These are phyloP conservation scores for Chenopodium berlandieri DNA, from an alignment of 148 eudicot genomes.

Conservation along the genomic window DNA sequence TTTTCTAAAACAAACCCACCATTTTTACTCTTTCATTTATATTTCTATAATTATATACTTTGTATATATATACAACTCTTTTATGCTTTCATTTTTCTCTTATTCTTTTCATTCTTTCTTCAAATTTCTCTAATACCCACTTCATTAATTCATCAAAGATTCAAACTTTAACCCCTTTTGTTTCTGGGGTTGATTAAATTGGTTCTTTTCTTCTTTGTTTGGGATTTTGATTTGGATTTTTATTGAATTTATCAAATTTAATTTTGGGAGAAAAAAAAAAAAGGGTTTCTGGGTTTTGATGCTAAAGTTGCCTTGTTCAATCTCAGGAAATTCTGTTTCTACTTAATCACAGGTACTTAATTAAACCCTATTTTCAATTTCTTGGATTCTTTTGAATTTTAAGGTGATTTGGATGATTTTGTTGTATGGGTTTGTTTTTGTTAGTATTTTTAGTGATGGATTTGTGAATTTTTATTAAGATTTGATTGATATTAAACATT, in stretches of 20 bases:
- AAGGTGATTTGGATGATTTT: background rate
- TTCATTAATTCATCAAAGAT: background rate
- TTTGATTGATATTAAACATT: background rate
- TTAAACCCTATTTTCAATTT: background rate
- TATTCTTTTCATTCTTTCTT: background rate
- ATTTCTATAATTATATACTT: too few species aligned
- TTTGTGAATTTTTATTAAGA: background rate
- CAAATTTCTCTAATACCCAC: background rate
- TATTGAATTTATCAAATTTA: background rate
- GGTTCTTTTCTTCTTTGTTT: background rate
- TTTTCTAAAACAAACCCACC: background rate
- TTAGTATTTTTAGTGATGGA: background rate
- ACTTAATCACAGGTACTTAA: slow-evolving; percentile 20
- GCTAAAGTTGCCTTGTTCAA: background rate
- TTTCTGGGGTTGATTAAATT: background rate
- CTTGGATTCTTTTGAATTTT: background rate
- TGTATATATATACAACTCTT: background rate
- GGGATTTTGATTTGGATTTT: background rate
- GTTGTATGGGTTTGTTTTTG: background rate
- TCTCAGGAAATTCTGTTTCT: slow-evolving; percentile 4
- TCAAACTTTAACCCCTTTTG: background rate
- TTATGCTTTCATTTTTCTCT: background rate
- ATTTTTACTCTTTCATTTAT: background rate
- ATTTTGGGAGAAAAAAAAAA: background rate
- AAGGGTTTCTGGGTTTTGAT: background rate